Percentiles rank a stretch among this genome's conserved stretches.
Evolutionary conservation across 148 eudicot species (phyloP).

Genomic region (Rhododendron molle): DNA sequence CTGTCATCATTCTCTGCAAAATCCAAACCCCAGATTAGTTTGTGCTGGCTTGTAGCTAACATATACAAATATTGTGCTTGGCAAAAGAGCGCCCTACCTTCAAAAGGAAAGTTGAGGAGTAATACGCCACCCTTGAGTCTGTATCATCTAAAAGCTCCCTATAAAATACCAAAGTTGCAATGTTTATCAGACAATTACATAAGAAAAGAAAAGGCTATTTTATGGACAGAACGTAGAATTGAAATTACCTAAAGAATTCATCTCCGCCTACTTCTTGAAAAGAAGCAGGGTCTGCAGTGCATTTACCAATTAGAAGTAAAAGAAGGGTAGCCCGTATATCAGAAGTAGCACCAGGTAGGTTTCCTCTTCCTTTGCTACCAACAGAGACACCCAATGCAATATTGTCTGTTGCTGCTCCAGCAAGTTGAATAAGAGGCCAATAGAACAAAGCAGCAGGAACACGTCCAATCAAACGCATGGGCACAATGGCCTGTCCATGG

Average conservation of each 20-base stretch:
- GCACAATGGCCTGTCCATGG: conserved; percentile 89
- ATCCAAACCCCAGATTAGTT: conserved; percentile 16
- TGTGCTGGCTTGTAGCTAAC: conserved; percentile 7
- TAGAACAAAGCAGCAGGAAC: conserved; percentile 87
- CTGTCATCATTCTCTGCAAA: conserved; percentile 97
- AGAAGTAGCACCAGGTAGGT: conserved; percentile 95
- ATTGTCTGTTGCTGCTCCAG: conserved; percentile 94
- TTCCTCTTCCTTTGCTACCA: conserved; percentile 98
- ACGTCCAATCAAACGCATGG: conserved; percentile 88
- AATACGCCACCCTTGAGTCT: conserved; percentile 97
- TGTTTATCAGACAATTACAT: not conserved
- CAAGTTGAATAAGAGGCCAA: conserved; percentile 99
- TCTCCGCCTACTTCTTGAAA: conserved; percentile 89
- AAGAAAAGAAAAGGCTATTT: not conserved
- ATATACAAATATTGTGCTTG: not conserved
- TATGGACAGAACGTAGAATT: not conserved
- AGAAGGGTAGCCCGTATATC: conserved; percentile 98
- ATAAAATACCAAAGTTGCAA: conserved; percentile 18
- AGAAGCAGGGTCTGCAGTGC: conserved; percentile 93
- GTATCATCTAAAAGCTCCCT: conserved; percentile 95
- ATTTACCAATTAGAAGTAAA: conserved; percentile 92
- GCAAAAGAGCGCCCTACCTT: conserved; percentile 46
- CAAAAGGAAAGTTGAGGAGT: conserved; percentile 90
- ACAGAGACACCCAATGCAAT: conserved; percentile 98
- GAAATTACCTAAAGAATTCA: conserved; percentile 71